phyloP scores from a whole-genome alignment of 2,329 filamentous ascomycete species.

The Fusarium citri region DNA sequence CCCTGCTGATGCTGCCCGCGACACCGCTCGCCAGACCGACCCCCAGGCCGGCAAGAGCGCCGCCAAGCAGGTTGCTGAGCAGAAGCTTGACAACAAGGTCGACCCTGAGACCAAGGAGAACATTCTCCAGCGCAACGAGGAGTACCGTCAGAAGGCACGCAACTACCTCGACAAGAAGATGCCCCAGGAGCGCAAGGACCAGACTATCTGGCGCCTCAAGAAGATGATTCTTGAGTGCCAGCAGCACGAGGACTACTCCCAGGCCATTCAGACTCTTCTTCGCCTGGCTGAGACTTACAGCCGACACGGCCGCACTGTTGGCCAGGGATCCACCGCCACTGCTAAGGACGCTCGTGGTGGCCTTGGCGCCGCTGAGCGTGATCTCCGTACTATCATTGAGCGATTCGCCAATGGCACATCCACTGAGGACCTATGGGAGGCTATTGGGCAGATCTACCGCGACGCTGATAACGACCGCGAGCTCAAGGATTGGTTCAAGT shows the following conservation, averaged over 20 bases:
- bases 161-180: constrained; percentile 89
- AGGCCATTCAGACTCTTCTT: constrained; percentile 90
- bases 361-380: constrained; percentile 78
- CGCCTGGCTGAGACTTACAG: constrained; percentile 86
- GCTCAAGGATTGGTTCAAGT: constrained; percentile 89
- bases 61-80: constrained; percentile 60
- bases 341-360: constrained; percentile 78
- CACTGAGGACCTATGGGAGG: constrained; percentile 83
- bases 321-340: constrained; percentile 72
- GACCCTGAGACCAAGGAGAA: constrained; percentile 72
- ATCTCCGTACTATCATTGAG: constrained; percentile 86
- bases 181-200: constrained; percentile 91
- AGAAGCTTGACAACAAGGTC: constrained; percentile 71
- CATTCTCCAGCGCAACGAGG: constrained; percentile 56
- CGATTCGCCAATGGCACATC: constrained; percentile 97
- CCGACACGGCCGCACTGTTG: constrained; percentile 75
- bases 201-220: constrained; percentile 90
- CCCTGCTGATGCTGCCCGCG: constrained; percentile 20
- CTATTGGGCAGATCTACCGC: constrained; percentile 85
- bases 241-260: constrained; percentile 91
- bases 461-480: constrained; percentile 90
- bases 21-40: constrained; percentile 56
- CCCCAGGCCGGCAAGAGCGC: constrained; percentile 50
- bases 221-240: constrained; percentile 99
- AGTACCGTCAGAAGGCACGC: constrained; percentile 64